Evolutionary conservation across 768 basidiomycete genomes (phyloP).

Genomic region (Phaeotremella fagi): DNA sequence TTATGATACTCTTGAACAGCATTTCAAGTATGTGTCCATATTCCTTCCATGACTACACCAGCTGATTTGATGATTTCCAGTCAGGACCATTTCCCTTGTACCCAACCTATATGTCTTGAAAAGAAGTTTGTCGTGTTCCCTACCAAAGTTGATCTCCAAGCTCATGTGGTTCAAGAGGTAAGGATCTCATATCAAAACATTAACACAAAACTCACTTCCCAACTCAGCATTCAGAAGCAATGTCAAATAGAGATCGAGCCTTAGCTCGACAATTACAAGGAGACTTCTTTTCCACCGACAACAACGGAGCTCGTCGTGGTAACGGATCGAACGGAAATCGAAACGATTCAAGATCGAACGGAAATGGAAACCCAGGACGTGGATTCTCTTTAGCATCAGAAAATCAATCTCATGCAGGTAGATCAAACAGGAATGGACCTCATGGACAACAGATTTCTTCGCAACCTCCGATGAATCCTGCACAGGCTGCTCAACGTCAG

Average conservation of each 20-base stretch:
- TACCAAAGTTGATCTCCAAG: conserved; percentile 79
- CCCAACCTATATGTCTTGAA: conserved; percentile 65
- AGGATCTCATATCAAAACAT: conserved; percentile 1
- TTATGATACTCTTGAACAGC: conserved; percentile 62
- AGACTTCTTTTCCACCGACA: conserved; percentile 22
- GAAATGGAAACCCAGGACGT: conserved; percentile 9
- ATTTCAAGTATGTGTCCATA: conserved; percentile 23
- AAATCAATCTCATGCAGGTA: conserved; percentile 7
- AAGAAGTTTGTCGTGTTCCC: conserved; percentile 95
- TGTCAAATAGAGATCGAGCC: conserved; percentile 44
- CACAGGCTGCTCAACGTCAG: conserved; percentile 34
- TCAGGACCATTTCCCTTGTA: conserved; percentile 71
- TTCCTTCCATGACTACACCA: background rate
- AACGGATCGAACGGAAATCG: no score
- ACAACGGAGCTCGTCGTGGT: conserved; percentile 17
- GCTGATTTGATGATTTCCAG: conserved; percentile 52
- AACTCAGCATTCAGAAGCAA: conserved; percentile 42
- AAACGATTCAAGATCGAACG: no score
- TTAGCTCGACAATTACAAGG: conserved; percentile 42
- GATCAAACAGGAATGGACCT: conserved; percentile 15
- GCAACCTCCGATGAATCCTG: conserved; percentile 25
- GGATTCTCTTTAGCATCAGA: conserved; percentile 28
- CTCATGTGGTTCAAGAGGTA: conserved; percentile 74
- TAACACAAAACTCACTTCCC: background rate
- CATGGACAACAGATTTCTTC: conserved; percentile 26